Conservation (phyloP, 306 rosid species). For the Glycine soja region DNA sequence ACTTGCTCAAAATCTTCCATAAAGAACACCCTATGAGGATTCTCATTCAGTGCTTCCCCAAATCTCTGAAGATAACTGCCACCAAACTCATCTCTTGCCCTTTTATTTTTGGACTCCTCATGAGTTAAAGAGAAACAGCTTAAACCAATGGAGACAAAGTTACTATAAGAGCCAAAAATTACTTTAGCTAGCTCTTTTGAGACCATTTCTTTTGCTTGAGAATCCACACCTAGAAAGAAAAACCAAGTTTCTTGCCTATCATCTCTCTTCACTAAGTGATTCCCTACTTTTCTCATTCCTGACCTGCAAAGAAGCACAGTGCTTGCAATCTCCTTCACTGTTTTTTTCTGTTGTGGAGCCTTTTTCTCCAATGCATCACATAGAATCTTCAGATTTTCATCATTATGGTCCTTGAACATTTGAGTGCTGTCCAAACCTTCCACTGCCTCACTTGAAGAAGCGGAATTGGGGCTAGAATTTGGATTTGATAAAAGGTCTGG, state of each 20-base stretch:
- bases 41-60: constrained; percentile 73
- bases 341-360: constrained; percentile 54
- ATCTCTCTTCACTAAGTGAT: constrained; percentile 20
- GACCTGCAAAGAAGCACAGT: constrained; percentile 67
- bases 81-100: constrained; percentile 54
- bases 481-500: constrained; percentile 78
- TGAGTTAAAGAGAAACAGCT: constrained; percentile 46
- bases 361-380: constrained; percentile 59
- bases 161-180: constrained; percentile 62
- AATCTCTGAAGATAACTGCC: constrained; percentile 59
- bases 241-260: constrained; percentile 64
- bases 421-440: constrained; percentile 56
- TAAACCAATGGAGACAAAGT: constrained; percentile 51
- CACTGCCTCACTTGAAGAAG: constrained; percentile 70
- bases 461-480: constrained; percentile 77
- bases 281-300: constrained; percentile 42
- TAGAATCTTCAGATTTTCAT: constrained; percentile 58
- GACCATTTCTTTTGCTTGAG: constrained; percentile 57
- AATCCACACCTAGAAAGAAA: constrained; percentile 55
- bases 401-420: constrained; percentile 55
- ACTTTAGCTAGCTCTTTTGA: constrained; percentile 70
- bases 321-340: constrained; percentile 53
- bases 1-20: constrained; percentile 67
- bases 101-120: constrained; percentile 46
- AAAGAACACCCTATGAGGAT: constrained; percentile 74